Evolutionary conservation across 768 basidiomycete species (phyloP), one percentile per base, ranked within the genome.

Genomic region (Suillus brevipes): DNA sequence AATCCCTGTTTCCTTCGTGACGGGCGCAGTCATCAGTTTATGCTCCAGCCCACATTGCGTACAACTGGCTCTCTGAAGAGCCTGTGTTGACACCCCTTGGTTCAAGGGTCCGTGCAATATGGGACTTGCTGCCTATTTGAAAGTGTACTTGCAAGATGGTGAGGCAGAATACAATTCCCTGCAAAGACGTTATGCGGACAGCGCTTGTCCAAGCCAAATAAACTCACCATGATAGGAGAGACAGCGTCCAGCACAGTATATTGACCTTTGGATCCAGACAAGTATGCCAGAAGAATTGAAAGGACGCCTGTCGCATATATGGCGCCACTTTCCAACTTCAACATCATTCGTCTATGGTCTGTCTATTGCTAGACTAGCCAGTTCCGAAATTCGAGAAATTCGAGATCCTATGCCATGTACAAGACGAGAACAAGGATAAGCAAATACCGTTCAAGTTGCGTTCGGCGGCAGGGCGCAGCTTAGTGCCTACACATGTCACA

Each of bases 61-160:
- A 28, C 13, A 37, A 6, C 36, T 37, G 7, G 7, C 36, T n/a
- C 55, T 56, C 55, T 36, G 13, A 23, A 23, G 36, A 37, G 36
- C 1, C 12, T 6, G 23, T 16, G 50, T n/a, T n/a, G 0, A 31
- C 7, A 8, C 28, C 8, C 50, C 28, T 31, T 18, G 28, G 50
- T 28, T 52, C 50, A 31, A 3, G n/a, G 6, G 55, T 2, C 36
- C 13, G 55, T 60, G 20, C 0, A 14, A 14, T n/a, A 3, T 5
- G 6, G 49, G 28, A 13, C 34, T 57, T 63, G 34, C n/a, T 13
- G 6, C 62, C 62, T 14, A 63, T n/a, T n/a, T 61, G 57, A n/a
- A 63, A 63, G 62, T 57, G 62, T 36, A 63, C 52, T 63, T 63
- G 62, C 31, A 63, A n/a, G 16, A 57, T 63, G 37, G 60, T 63